Base-by-base conservation (phyloP, 257 asterid genomes). In the Parsonsia alboflavescens region DNA sequence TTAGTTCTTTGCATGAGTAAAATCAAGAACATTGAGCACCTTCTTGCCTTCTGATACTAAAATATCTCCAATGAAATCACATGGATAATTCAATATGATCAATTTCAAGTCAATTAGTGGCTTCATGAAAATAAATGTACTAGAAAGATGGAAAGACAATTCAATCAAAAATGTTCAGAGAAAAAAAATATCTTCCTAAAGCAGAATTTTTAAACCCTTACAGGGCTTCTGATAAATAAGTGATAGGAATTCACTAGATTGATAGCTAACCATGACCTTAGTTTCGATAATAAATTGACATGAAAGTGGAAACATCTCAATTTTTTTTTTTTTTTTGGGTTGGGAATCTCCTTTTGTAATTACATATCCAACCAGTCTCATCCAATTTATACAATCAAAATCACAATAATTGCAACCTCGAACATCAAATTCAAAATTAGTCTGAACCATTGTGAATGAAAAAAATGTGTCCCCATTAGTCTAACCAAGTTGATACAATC, bases 1-100 rank as follows among this genome's bases (percentile, higher is more conserved):
- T 0, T 1, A 65, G 39, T 46, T 65, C 52, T 77, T 74, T 30
- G 16, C 68, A 57, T 63, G 72, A 56, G 74, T 57, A 45, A 21
- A 42, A 71, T 45, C 33, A 76, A 45, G 66, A 75, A 72, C 63
- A 28, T 22, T 26, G 41, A 39, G 16, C 22, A 50, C 48, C 21
- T n/a, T 33, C 39, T 30, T 24, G 36, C 75, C 49, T 42, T 57
- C n/a, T 41, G 45, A 11, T 26, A 41, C 3, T 24, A 26, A 71
- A 56, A 22, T 22, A 11, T 30, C 41, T 10, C 36, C 21, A 33
- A 63, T 7, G 19, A 63, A 7, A 17, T 5, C 4, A 15, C 19
- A 28, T 22, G 36, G 41, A 2, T 50, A 63, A 62, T 30, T 49
- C 19, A 16, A 17, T 24, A 24, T 26, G 16, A 65, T 24, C 12